phyloP scores from a whole-genome alignment of 352 stramenopile genomes.

The Globisporangium nagaii region DNA sequence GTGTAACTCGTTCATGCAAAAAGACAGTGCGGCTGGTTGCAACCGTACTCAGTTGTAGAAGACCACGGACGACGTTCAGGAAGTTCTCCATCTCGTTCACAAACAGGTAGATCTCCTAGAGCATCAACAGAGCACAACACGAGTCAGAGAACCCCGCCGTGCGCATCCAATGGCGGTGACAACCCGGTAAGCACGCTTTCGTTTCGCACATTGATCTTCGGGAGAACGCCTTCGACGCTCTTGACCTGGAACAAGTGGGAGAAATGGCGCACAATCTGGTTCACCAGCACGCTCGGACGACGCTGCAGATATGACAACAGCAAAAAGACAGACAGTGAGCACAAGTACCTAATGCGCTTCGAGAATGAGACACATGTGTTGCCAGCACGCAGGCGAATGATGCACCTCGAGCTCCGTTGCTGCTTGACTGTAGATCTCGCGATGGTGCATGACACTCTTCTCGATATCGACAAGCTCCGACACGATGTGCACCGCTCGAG shows the following conservation, averaged over 20 bases:
- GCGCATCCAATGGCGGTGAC: no score
- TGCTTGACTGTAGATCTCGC: constrained; percentile 77
- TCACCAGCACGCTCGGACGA: constrained; percentile 72
- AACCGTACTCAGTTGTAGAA: constrained; percentile 63
- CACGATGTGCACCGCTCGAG: constrained; percentile 63
- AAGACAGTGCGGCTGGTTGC: no score
- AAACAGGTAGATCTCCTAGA: constrained; percentile 83
- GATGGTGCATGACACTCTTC: constrained; percentile 71
- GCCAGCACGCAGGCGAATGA: background rate
- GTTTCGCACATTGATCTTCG: constrained; percentile 80
- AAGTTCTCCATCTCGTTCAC: constrained; percentile 88
- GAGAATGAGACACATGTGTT: background rate
- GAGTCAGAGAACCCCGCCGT: no score
- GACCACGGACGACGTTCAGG: constrained; percentile 44
- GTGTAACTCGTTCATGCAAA: no score
- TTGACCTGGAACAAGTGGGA: constrained; percentile 85
- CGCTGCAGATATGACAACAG: constrained; percentile 22
- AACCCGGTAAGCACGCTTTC: no score
- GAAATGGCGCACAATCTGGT: constrained; percentile 86
- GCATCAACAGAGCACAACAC: background rate
- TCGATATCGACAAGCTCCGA: constrained; percentile 81
- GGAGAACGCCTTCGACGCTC: constrained; percentile 82
- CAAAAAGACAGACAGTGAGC: background rate
- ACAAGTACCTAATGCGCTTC: background rate
- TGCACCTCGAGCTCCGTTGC: constrained; percentile 72